Evolutionary conservation across 1,139 yeast genomes (phyloP).

Genomic region (Williopsis jadinii): DNA sequence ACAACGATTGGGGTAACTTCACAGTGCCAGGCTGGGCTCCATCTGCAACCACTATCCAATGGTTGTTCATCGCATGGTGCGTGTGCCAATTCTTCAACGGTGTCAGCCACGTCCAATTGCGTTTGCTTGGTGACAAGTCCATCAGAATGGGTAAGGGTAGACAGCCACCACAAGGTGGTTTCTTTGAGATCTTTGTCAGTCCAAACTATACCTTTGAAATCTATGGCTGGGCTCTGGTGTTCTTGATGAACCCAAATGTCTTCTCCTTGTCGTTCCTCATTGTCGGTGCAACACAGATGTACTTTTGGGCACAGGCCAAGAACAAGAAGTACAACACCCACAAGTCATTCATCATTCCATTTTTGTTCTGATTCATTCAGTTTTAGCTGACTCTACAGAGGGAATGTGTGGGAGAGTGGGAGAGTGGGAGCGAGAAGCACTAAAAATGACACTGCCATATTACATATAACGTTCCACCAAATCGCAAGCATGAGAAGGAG

Average conservation of each 20-base stretch:
- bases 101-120: conserved; percentile 47
- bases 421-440: background rate
- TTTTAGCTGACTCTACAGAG: background rate
- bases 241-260: conserved; percentile 72
- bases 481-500: no score
- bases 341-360: conserved; percentile 32
- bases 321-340: conserved; percentile 40
- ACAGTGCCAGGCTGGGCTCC: conserved; percentile 18
- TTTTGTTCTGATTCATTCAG: conserved; percentile 22
- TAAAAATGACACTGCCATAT: background rate
- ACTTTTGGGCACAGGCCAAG: conserved; percentile 57
- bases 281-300: conserved; percentile 73
- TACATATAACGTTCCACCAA: no score
- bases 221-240: conserved; percentile 63
- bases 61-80: conserved; percentile 45
- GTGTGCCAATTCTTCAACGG: conserved; percentile 69
- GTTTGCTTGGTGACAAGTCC: conserved; percentile 30
- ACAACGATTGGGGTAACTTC: conserved; percentile 56
- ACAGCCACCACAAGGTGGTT: conserved; percentile 36
- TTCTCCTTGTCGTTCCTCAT: conserved; percentile 62
- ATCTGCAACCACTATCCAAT: conserved; percentile 3
- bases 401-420: no score
- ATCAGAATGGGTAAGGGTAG: conserved; percentile 31
- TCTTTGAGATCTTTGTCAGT: conserved; percentile 33
- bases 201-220: conserved; percentile 93